Evolutionary conservation across 345 rosid species (phyloP).

Genomic region (Eucalyptus curtisii): DNA sequence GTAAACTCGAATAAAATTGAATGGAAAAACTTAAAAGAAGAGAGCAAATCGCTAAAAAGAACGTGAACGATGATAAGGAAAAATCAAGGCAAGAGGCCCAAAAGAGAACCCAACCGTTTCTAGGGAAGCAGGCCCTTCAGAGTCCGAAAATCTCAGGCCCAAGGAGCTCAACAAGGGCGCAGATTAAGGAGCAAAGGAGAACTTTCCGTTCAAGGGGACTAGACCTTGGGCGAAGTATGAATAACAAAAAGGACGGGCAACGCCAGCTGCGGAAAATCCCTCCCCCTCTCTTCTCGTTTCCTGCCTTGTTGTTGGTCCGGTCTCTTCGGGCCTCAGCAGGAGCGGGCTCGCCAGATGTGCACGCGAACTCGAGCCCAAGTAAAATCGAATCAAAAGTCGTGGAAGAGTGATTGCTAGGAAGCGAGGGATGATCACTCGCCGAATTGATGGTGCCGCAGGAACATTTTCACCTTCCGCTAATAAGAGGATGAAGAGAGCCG

Average conservation of each 20-base stretch:
- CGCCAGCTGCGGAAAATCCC: background rate
- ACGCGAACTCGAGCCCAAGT: too few species aligned
- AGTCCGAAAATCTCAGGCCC: too few species aligned
- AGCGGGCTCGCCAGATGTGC: background rate
- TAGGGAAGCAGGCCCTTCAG: background rate
- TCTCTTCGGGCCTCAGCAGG: background rate
- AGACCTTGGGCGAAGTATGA: background rate
- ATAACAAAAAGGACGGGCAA: background rate
- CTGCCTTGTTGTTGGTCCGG: too few species aligned
- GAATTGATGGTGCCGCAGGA: too few species aligned
- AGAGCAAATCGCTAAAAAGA: too few species aligned
- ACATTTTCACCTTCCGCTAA: too few species aligned
- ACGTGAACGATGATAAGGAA: background rate
- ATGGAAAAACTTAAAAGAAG: too few species aligned
- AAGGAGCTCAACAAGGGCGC: too few species aligned
- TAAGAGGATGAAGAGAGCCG: too few species aligned
- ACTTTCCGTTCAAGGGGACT: too few species aligned
- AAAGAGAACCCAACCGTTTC: background rate
- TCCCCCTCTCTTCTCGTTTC: background rate
- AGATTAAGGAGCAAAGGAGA: fast-evolving
- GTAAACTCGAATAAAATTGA: too few species aligned
- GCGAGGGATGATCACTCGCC: fast-evolving
- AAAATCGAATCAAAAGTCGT: background rate
- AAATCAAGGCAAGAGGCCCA: background rate
- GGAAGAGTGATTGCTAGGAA: background rate